A percentile compares a stretch with the other conserved stretches of the same genome.
phyloP scores from a whole-genome alignment of 1,284 basidiomycete genomes.

The Anthracocystis panici-leucophaei region DNA sequence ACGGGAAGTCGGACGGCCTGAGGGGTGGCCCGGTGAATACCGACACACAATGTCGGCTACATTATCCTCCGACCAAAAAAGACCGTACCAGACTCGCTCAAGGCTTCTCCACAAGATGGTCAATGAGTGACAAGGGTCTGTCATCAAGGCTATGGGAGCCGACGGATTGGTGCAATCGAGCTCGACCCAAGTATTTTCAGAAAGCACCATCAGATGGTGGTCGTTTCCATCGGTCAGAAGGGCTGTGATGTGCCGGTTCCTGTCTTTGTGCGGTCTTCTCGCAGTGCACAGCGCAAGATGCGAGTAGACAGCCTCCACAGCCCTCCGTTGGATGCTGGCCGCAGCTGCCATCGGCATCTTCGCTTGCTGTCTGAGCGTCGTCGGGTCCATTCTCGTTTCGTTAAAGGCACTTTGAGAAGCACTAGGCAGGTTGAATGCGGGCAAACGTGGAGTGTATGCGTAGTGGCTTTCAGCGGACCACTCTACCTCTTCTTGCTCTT shows the following conservation, averaged over 20 bases:
- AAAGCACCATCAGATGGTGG: constrained; percentile 6
- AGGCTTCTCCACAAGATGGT: not conserved
- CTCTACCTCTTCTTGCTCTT: not conserved
- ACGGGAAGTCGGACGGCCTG: no score
- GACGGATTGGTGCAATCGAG: no score
- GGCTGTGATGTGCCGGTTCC: not conserved
- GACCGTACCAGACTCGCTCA: not conserved
- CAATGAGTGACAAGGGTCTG: not conserved
- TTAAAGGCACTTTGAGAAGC: not conserved
- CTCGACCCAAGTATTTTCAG: not conserved
- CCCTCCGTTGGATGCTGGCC: not conserved
- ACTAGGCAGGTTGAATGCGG: constrained; percentile 8
- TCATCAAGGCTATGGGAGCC: no score
- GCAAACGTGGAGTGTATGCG: constrained; percentile 5
- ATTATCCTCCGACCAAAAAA: not conserved
- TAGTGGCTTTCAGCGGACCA: not conserved
- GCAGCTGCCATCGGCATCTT: not conserved
- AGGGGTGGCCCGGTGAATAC: no score
- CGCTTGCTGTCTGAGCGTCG: constrained; percentile 18
- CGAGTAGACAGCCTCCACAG: constrained; percentile 27
- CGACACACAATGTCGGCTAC: no score
- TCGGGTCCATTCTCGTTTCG: constrained; percentile 8
- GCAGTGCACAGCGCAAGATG: constrained; percentile 24
- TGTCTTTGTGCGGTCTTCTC: not conserved
- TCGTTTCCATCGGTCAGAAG: constrained; percentile 14